Evolutionary conservation across 2,329 filamentous ascomycete genomes (phyloP), one percentile per base, ranked within the genome.

Genomic region (Penicillium sclerotigenum): DNA sequence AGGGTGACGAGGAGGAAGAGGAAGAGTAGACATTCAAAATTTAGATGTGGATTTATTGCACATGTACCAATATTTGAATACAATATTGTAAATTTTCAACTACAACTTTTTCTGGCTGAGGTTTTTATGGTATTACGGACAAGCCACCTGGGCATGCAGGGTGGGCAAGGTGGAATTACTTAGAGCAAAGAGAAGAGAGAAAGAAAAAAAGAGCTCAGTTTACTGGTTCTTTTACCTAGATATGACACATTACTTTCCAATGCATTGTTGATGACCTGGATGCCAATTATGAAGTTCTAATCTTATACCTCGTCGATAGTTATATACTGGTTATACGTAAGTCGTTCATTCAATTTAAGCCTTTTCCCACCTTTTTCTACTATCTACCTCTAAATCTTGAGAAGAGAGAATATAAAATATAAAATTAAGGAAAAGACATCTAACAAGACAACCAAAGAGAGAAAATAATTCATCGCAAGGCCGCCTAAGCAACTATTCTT

Each of bases 1-100:
- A 68, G 48, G 60, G 59, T 1, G 52, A 61, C 3, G 62, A 65
- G 16, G 63, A 64, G 4, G 54, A 63, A 29, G 31, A 63, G 31
- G 29, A 53, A 16, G 43, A 63, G 31, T 58, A 48, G 18, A 33
- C 18, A 6, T 5, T 26, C 7, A 41, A 37, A 18, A 36, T n/a
- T 5, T 28, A 26, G 24, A 31, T 24, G n/a, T 46, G 20, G n/a
- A 18, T 26, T n/a, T 20, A 47, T 20, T 13, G 28, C 13, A 33
- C n/a, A 26, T 49, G 50, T 9, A 37, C 2, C 13, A 11, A 24
- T n/a, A 3, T 45, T 28, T 24, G 22, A 37, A 26, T n/a, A 42
- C 2, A 38, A 41, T 16, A n/a, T 41, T 41, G 8, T 10, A 1
- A 14, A 37, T 16, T 20, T 24, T 3, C 13, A 3, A 8, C 38